Evolutionary conservation across 2,329 filamentous ascomycete genomes (phyloP).

Genomic region (Pyricularia grisea): DNA sequence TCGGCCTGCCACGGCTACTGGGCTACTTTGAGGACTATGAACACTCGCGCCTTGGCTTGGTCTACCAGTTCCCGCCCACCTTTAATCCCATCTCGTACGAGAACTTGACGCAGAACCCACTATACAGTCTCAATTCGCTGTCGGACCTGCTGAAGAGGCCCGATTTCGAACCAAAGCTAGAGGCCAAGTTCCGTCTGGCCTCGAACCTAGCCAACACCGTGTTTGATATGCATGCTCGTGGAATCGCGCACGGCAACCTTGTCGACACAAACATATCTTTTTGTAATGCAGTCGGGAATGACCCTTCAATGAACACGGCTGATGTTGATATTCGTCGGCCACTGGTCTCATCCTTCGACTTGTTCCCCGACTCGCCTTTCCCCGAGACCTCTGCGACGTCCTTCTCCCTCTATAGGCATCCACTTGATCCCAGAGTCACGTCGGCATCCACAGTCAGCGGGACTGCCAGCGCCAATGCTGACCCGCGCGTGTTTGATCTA

Average conservation of each 20-base stretch:
- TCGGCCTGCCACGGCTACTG: conserved; percentile 49
- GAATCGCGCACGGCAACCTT: conserved; percentile 63
- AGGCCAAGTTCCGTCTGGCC: conserved; percentile 68
- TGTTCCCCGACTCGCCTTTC: conserved; percentile 48
- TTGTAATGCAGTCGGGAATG: conserved; percentile 34
- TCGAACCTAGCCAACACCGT: conserved; percentile 64
- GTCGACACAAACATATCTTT: conserved; percentile 60
- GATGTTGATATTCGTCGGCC: conserved; percentile 58
- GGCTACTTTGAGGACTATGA: conserved; percentile 69
- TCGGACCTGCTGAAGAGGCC: conserved; percentile 41
- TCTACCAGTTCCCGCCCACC: conserved; percentile 62
- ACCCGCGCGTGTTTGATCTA: conserved; percentile 54
- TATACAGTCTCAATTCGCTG: conserved; percentile 43
- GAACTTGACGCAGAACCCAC: conserved; percentile 35
- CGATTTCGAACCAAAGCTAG: conserved; percentile 54
- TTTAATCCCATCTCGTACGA: conserved; percentile 51
- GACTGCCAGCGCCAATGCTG: conserved; percentile 36
- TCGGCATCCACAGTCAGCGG: conserved; percentile 35
- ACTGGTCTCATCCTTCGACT: conserved; percentile 63
- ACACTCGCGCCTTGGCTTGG: conserved; percentile 59
- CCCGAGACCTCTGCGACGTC: conserved; percentile 18
- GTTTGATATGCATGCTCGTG: conserved; percentile 61
- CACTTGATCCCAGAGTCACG: conserved; percentile 47
- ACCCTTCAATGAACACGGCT: conserved; percentile 28
- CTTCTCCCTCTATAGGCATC: conserved; percentile 53